Evolutionary conservation across 352 stramenopile species (phyloP), one percentile per base, ranked within the genome.

Genomic region (Phytophthora chlamydospora): DNA sequence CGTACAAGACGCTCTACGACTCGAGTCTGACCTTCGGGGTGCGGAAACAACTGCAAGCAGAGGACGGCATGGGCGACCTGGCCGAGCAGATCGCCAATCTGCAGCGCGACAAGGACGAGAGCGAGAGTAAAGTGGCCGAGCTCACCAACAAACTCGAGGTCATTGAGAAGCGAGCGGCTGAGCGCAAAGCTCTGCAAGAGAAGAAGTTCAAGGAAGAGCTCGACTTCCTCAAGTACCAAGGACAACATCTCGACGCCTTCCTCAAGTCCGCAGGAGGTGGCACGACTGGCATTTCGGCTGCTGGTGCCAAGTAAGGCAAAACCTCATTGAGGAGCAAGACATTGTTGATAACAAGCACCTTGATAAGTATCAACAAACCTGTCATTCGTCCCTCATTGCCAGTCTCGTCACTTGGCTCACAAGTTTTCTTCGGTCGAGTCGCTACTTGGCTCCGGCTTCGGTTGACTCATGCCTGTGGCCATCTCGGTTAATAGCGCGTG

Each of bases 1-100:
- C 94, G 4, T 98, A 98, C 83, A 98, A 98, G 73, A 98, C 90
- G 24, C 73, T 98, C 19, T 98, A 97, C 70, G 91, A 98, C 59
- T 97, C 83, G 67, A 96, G 80, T 71, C 87, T 98, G 14, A 95
- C 81, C 12, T 98, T 98, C 56, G 93, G 93, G 16, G 87, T 98
- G 6, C 90, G 92, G 62, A 98, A 98, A 72, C 92, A 98, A 68
- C 65, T 98, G 38, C 90, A 97, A 55, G 92, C 90, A 14, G 95
- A 98, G 63, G 88, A 97, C 7, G 95, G 94, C 21, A 97, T 98
- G 78, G 80, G 65, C 4, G 90, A 97, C 21, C 72, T 98, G 35
- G 76, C 93, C 39, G 66, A 81, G 27, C 69, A 80, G 39, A 88
- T 86, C 33, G 68, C 71, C 12, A 58, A 57, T 59, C 68, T 91